Conservation (phyloP, 176 grass and related monocot genomes). For the Puya raimondii region DNA sequence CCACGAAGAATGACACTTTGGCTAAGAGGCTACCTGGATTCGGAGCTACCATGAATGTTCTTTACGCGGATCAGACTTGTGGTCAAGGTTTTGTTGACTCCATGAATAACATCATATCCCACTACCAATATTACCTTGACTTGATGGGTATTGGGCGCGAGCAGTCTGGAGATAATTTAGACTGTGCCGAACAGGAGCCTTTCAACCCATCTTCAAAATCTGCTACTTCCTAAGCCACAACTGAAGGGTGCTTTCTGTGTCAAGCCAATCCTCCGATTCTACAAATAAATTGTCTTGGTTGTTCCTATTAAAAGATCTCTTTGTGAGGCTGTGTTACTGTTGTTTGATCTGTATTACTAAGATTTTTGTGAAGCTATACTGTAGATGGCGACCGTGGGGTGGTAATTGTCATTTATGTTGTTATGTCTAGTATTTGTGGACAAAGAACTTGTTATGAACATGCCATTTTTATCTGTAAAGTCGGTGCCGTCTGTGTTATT, state of each 20-base stretch:
- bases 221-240: not conserved
- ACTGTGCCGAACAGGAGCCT: conserved; percentile 54
- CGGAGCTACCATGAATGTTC: conserved; percentile 73
- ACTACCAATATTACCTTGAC: conserved; percentile 71
- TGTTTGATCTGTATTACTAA: not conserved
- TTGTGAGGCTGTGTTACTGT: not conserved
- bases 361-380: not conserved
- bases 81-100: conserved; percentile 44
- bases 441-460: conserved; percentile 7
- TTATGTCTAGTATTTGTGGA: not conserved
- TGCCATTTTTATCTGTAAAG: not conserved
- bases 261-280: not conserved
- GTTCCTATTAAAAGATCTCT: not conserved
- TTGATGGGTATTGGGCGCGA: conserved; percentile 64
- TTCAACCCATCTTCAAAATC: conserved; percentile 47
- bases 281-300: not conserved
- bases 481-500: not conserved
- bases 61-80: conserved; percentile 63
- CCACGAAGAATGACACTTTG: conserved; percentile 69
- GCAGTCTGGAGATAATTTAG: conserved; percentile 57
- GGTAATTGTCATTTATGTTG: not conserved
- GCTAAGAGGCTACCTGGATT: conserved; percentile 76
- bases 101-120: conserved; percentile 68
- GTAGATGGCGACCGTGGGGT: not conserved
- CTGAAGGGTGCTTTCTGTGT: not conserved